Percentiles rank a stretch among this genome's conserved stretches.
phyloP scores from a whole-genome alignment of 768 basidiomycete genomes.

The Suillus spraguei region DNA sequence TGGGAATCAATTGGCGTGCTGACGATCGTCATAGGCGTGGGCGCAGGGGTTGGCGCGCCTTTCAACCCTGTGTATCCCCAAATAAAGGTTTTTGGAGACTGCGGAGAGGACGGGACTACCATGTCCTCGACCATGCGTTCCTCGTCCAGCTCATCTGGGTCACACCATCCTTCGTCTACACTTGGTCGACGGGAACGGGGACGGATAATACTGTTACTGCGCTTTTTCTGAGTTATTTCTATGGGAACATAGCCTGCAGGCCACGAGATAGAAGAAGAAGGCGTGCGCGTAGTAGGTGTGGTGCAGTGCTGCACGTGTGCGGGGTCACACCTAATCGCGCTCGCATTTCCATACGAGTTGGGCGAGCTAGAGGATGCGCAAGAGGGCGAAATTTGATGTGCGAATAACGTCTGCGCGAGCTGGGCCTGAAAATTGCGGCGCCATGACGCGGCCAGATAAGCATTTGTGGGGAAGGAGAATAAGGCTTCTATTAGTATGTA shows the following conservation, averaged over 20 bases:
- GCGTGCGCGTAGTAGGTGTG: constrained; percentile 40
- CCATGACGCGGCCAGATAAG: constrained; percentile 20
- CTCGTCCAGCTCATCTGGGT: constrained; percentile 45
- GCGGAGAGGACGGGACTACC: constrained; percentile 37
- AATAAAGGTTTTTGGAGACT: constrained; percentile 22
- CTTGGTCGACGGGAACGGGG: constrained; percentile 21
- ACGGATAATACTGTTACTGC: constrained; percentile 32
- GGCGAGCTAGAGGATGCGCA: constrained; percentile 22
- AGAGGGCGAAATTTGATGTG: constrained; percentile 31
- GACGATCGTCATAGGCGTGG: constrained; percentile 18
- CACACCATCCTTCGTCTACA: constrained; percentile 31
- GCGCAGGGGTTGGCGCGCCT: constrained; percentile 27
- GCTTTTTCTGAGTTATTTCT: constrained; percentile 27
- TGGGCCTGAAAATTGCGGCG: constrained; percentile 37
- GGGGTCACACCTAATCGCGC: constrained; percentile 32
- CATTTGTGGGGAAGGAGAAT: constrained; percentile 18
- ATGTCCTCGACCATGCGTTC: constrained; percentile 50
- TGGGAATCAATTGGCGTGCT: constrained; percentile 27
- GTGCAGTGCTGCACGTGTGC: constrained; percentile 41
- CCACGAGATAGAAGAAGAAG: constrained; percentile 34
- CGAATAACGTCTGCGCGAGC: constrained; percentile 45
- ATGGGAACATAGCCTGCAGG: constrained; percentile 26
- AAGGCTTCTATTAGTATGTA: constrained; percentile 21
- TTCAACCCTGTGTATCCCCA: constrained; percentile 25
- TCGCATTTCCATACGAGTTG: constrained; percentile 24